A percentile compares a stretch with the other conserved stretches of the same genome.
These are phyloP conservation scores for Crithidia expoeki DNA, from an alignment of 208 protist species.

Conservation along the genomic window DNA sequence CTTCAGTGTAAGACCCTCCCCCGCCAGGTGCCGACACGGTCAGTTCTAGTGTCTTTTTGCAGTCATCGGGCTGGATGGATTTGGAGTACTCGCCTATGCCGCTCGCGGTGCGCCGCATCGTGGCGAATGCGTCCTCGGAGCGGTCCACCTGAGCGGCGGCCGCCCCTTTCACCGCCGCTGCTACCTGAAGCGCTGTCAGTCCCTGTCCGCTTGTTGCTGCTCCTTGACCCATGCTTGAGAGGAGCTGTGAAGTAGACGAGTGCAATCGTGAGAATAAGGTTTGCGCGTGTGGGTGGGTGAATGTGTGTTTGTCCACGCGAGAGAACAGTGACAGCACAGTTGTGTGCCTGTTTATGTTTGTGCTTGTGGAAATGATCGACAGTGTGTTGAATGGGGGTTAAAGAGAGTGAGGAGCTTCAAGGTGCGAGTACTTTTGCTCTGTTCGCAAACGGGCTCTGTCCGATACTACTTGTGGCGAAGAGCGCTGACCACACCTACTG, in stretches of 20 bases:
- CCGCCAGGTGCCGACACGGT: slow-evolving; percentile 20
- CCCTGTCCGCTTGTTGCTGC: slow-evolving; percentile 76
- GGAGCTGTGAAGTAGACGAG: not conserved
- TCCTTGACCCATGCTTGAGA: slow-evolving; percentile 36
- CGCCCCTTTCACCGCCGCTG: slow-evolving; percentile 44
- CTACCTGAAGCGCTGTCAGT: slow-evolving; percentile 69
- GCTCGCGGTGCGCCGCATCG: slow-evolving; percentile 20
- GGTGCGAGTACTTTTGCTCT: no score
- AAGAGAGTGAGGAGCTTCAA: no score
- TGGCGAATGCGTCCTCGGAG: slow-evolving; percentile 10
- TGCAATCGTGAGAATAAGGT: not conserved
- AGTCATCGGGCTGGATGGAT: slow-evolving; percentile 31
- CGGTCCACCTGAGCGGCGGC: slow-evolving; percentile 31
- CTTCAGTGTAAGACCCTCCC: slow-evolving; percentile 7
- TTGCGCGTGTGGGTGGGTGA: not conserved
- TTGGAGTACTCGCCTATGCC: slow-evolving; percentile 18
- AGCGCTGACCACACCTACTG: no score
- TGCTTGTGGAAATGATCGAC: no score
- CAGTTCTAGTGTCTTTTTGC: slow-evolving; percentile 30
- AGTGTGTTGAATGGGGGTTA: no score
- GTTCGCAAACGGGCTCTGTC: no score
- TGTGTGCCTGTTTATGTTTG: no score
- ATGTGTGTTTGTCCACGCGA: no score
- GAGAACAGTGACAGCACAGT: no score
- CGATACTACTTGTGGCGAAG: no score